Percentiles rank a stretch among this genome's conserved stretches.
Conservation (phyloP, 1,284 basidiomycete genomes). For the Ustilago cynodontis region DNA sequence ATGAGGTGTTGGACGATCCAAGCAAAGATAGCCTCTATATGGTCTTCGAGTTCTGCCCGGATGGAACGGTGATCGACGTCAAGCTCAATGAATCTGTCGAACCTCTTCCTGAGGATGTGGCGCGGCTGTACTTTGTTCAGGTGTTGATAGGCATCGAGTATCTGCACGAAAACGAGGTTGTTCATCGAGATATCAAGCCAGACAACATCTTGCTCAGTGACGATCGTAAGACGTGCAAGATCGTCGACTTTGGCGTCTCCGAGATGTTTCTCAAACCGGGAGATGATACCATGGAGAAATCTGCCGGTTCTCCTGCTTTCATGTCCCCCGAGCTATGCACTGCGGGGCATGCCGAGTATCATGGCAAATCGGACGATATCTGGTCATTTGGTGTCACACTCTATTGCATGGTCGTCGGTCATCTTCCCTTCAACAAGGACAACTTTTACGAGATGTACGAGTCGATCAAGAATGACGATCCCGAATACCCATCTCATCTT, state of each 20-base stretch:
- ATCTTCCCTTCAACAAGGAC: slow-evolving; percentile 73
- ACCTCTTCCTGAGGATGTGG: slow-evolving; percentile 67
- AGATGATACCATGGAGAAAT: slow-evolving; percentile 72
- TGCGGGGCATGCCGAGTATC: slow-evolving; percentile 63
- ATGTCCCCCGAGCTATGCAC: slow-evolving; percentile 73
- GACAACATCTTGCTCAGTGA: slow-evolving; percentile 74
- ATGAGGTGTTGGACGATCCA: slow-evolving; percentile 75
- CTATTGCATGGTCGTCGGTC: slow-evolving; percentile 74
- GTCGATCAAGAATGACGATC: slow-evolving; percentile 71
- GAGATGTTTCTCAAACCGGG: slow-evolving; percentile 73
- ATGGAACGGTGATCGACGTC: slow-evolving; percentile 73
- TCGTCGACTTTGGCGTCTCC: slow-evolving; percentile 75
- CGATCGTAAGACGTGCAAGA: slow-evolving; percentile 73
- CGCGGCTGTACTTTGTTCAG: slow-evolving; percentile 73
- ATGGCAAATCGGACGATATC: slow-evolving; percentile 74
- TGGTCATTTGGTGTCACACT: slow-evolving; percentile 75
- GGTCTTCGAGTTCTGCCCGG: slow-evolving; percentile 69
- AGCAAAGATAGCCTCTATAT: slow-evolving; percentile 73
- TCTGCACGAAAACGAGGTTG: slow-evolving; percentile 74
- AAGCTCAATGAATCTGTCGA: slow-evolving; percentile 58
- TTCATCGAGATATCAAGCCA: slow-evolving; percentile 74
- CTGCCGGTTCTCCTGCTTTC: slow-evolving; percentile 74
- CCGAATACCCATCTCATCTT: slow-evolving; percentile 56
- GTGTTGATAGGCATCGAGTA: slow-evolving; percentile 74
- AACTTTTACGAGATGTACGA: slow-evolving; percentile 73